Base-by-base conservation (phyloP, 1,139 yeast species). In the Blastobotrys indianensis region DNA sequence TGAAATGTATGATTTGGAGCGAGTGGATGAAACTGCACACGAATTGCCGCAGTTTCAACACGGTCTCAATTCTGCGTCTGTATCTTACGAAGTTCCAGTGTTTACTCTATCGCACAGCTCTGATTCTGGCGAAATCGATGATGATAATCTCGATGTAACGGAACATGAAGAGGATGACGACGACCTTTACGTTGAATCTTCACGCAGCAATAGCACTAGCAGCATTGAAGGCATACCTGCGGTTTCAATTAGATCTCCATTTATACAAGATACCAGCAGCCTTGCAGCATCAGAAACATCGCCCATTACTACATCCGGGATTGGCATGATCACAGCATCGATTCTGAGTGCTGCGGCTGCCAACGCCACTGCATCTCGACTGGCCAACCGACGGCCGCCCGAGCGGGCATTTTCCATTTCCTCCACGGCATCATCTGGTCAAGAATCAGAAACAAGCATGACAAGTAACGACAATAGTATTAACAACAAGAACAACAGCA, bases 321-420 rank as follows among this genome's bases (percentile, higher is more conserved):
- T 42, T 25, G 52, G 52, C 4, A 34, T 45, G 13, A 44, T 49
- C 7, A 49, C 52, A 11, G 52, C 52, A 9, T 36, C 45, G 9
- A 16, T 49, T 30, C 42, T 49, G 28, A 48, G 42, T 30, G 43
- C 50, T 20, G 52, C 51, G 2, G 50, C 51, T 7, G 40, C 40
- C 11, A 37, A 15, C 13, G 32, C 40, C 13, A 25, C 40, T 13
- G 40, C 40, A 47, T 34, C 13, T 29, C 32, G 20, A 39, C 41
- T 30, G 34, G 46, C 39, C 28, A 33, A 20, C n/a, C 29, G 42
- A 32, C 33, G 33, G 33, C n/a, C 12, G 32, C 33, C 32, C 6
- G 37, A 12, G 10, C 23, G 17, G 12, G 11, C 33, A 23, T 25
- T 16, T 8, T 17, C n/a, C 32, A n/a, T 12, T 28, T 20, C 12